phyloP scores from a whole-genome alignment of 306 rosid species.

The Medicago lupulina region DNA sequence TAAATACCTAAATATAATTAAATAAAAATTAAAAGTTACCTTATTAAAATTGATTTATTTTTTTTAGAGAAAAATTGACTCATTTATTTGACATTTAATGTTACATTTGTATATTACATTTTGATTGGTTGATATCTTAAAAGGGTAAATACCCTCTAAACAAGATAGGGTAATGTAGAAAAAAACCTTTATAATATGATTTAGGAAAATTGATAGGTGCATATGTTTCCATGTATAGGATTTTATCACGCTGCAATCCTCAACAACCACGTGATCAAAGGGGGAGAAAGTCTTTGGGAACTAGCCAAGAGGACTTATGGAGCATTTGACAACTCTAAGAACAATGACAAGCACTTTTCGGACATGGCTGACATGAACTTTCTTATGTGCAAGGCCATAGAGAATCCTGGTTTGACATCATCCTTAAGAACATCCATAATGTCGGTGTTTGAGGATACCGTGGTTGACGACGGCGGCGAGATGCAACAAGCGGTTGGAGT shows the following conservation, averaged over 20 bases:
- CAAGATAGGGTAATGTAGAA: no score
- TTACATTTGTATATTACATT: no score
- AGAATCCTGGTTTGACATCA: constrained; percentile 61
- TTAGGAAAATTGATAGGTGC: not conserved
- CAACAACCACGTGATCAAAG: constrained; percentile 55
- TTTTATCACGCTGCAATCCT: constrained; percentile 71
- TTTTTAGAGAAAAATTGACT: no score
- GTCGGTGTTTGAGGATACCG: constrained; percentile 67
- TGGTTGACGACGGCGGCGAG: constrained; percentile 43
- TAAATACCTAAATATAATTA: no score
- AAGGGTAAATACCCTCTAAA: no score
- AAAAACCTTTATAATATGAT: no score
- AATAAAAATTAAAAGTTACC: no score
- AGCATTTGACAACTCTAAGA: constrained; percentile 54
- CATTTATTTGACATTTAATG: no score
- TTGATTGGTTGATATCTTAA: no score
- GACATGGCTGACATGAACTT: constrained; percentile 74
- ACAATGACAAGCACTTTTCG: constrained; percentile 52
- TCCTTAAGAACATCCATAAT: constrained; percentile 60
- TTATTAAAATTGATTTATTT: no score
- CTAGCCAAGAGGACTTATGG: constrained; percentile 55
- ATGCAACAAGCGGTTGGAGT: constrained; percentile 45
- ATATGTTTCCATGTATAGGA: constrained; percentile 43
- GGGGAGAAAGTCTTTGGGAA: constrained; percentile 74
- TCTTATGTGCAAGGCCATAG: constrained; percentile 63